phyloP scores from a whole-genome alignment of 495 filamentous ascomycete species.

The Penicillium odoratum region DNA sequence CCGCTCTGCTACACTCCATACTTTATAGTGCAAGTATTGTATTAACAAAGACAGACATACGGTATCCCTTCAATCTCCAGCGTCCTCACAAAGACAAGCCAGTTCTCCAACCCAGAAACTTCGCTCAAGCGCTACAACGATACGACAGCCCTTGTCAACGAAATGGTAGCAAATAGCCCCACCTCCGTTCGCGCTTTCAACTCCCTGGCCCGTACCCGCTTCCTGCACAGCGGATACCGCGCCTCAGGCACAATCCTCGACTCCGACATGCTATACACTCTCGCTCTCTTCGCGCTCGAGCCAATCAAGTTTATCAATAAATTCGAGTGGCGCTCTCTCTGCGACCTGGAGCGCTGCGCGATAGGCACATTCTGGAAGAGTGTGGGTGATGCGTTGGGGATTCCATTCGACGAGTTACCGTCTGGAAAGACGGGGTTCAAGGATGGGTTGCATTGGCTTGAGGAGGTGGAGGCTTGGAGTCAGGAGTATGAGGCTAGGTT shows the following conservation, averaged over 20 bases:
- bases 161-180: conserved; percentile 52
- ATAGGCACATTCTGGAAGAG: conserved; percentile 66
- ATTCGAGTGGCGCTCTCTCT: conserved; percentile 65
- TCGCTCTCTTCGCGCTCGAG: conserved; percentile 60
- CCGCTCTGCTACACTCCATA: no score
- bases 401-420: conserved; percentile 50
- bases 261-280: conserved; percentile 67
- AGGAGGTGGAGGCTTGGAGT: conserved; percentile 63
- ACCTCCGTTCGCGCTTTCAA: conserved; percentile 46
- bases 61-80: conserved; percentile 62
- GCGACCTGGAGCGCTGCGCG: conserved; percentile 64
- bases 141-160: conserved; percentile 57
- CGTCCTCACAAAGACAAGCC: conserved; percentile 56
- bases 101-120: conserved; percentile 53
- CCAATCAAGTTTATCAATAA: conserved; percentile 56
- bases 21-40: not conserved
- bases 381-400: conserved; percentile 60
- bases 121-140: conserved; percentile 65
- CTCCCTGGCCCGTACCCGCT: conserved; percentile 66
- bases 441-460: conserved; percentile 65
- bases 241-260: conserved; percentile 60
- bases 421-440: conserved; percentile 45
- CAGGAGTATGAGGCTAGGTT: conserved; percentile 52
- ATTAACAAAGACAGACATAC: conserved; percentile 51
- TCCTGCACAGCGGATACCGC: conserved; percentile 60